A percentile compares a stretch with the other conserved stretches of the same genome.
Evolutionary conservation across 2,329 filamentous ascomycete species (phyloP).

Genomic region (Calonectria henricotiae): DNA sequence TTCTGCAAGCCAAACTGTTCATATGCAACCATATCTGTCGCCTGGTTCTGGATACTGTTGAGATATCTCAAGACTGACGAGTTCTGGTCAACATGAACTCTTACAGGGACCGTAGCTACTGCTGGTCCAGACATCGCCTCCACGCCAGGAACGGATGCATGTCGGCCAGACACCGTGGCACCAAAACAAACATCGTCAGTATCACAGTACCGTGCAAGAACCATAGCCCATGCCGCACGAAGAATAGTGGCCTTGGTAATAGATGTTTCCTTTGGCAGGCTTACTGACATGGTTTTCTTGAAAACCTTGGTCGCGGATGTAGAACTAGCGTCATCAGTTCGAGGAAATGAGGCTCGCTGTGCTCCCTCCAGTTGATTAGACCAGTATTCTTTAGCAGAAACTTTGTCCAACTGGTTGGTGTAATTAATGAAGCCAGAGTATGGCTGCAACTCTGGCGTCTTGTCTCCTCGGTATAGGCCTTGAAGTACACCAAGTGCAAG

Average conservation of each 20-base stretch:
- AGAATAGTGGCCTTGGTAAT: constrained; percentile 43
- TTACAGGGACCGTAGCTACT: constrained; percentile 54
- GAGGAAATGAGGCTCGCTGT: constrained; percentile 59
- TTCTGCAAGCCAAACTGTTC: constrained; percentile 42
- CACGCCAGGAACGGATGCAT: constrained; percentile 44
- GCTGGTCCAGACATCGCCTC: constrained; percentile 51
- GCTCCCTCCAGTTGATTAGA: constrained; percentile 26
- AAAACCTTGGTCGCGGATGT: constrained; percentile 62
- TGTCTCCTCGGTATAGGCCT: constrained; percentile 5
- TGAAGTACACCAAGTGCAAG: constrained; percentile 1
- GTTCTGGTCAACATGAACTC: constrained; percentile 49
- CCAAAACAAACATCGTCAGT: constrained; percentile 62
- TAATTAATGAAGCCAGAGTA: constrained; percentile 25
- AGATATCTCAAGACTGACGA: constrained; percentile 60
- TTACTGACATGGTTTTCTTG: background rate
- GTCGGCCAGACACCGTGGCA: constrained; percentile 61
- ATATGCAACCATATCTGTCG: constrained; percentile 35
- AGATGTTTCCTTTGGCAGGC: background rate
- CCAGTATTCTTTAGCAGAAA: constrained; percentile 4
- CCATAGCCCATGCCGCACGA: constrained; percentile 66
- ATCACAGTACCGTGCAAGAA: constrained; percentile 67
- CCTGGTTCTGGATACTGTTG: constrained; percentile 49
- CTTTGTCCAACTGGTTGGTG: constrained; percentile 15
- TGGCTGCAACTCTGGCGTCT: background rate
- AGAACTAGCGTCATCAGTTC: constrained; percentile 65